Base-by-base conservation (phyloP, 1,284 basidiomycete species). In the Anthracocystis setariae region DNA sequence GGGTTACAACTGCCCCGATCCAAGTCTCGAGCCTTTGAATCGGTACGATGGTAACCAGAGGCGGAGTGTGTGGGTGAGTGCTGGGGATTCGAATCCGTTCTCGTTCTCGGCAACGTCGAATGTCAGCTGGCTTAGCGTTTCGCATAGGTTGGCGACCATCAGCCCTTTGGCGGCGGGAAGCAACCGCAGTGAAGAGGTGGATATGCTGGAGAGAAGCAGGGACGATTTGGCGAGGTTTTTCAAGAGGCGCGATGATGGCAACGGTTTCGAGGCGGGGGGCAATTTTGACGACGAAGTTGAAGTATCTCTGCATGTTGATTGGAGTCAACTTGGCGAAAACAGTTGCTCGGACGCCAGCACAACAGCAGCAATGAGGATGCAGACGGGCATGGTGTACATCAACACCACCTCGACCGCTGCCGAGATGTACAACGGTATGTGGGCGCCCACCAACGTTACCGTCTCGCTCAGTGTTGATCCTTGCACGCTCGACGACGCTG, bases 401-500 rank as follows among this genome's bases (percentile, higher is more conserved):
- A 64, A 64, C 35, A 49, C 35, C 5, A 64, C 62, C 13, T 39
- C 32, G 27, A 25, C 23, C 17, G 37, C 49, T 27, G 51, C 59
- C 1, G 46, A 46, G 24, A 45, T 37, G 10, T 57, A 58, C 27
- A 40, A 45, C 15, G 62, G 62, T n/a, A 64, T 64, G 62, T 58
- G 25, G 15, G 8, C 62, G 10, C 43, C 40, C 2, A 45, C 50
- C 40, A 59, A 66, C 48, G 63, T 59, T 2, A 60, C 51, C 15
- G 57, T 66, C 5, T 38, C 43, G n/a, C 55, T 66, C n/a, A 44
- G 37, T 13, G 51, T 58, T 45, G 46, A 33, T 32, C 64, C 52
- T 88, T 89, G 80, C 88, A 89, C 10, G 88, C 90, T 17, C 86
- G 89, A 20, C 74, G 88, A 5, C 29, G 5, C 38, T 81, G 84